Base-by-base conservation (phyloP, 306 rosid genomes). In the Herpetospermum pedunculosum region DNA sequence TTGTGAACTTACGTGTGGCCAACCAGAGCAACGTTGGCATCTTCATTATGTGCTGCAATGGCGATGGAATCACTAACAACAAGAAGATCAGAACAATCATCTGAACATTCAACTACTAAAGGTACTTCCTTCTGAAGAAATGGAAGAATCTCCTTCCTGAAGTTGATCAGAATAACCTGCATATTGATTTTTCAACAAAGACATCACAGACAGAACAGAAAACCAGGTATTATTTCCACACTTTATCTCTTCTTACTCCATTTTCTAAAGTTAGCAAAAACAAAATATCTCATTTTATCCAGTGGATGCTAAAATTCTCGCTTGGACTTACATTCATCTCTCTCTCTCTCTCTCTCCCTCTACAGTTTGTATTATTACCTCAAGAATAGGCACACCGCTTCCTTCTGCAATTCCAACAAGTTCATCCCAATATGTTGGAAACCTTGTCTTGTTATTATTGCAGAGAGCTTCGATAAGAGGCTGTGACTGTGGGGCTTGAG, bases 11-110 rank as follows among this genome's bases (percentile, higher is more conserved):
- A 94, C 98, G 96, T 83, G 82, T 91, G 96, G 59, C 92, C 96
- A 78, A 89, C 75, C 23, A 91, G 84, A 69, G 89, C 86, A 75
- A 88, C 79, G 78, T 88, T 82, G 50, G 95, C 97, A 76, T 91
- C 99, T 82, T 94, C 97, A n/a, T 94, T 91, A 84, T 89, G 97
- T 7, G 87, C 96, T 25, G 82, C 97, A 78, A 85, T 28, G 23
- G 96, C 95, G 89, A 88, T 80, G 82, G 89, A 79, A 34, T 89
- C 92, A 11, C 77, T 70, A 40, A 87, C 86, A 75, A 89, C 83
- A 75, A 91, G 88, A 84, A 91, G 81, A 88, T 81, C 87, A 8
- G 97, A 94, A 75, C 98, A 91, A 65, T 91, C 97, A 78, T 87
- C 92, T 1, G 83, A 14, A 28, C 81, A 53, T 70, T 86, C 85